These are phyloP conservation scores for Fusarium pininemorale DNA, from an alignment of 2,329 filamentous ascomycete genomes.

Conservation along the genomic window DNA sequence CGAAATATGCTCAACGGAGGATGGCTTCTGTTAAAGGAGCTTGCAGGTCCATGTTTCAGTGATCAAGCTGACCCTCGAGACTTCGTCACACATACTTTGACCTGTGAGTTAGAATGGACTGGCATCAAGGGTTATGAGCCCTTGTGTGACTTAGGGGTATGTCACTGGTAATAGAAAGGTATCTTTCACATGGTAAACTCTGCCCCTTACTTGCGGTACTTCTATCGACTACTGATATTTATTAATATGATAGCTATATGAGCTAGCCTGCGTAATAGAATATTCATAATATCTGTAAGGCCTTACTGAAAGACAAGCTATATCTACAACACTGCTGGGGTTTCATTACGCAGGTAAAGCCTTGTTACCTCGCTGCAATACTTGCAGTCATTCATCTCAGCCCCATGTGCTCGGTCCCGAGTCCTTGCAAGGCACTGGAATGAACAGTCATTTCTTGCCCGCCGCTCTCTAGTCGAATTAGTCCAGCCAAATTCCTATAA, in stretches of 20 bases:
- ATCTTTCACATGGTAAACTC: background rate
- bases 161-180: background rate
- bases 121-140: accelerated
- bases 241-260: too few relatives aligned
- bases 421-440: background rate
- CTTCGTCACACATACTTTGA: background rate
- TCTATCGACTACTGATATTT: background rate
- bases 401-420: too few relatives aligned
- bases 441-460: background rate
- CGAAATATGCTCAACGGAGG: background rate
- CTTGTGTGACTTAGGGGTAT: background rate
- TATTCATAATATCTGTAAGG: too few relatives aligned
- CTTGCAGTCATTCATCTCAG: background rate
- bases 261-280: too few relatives aligned
- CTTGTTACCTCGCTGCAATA: background rate
- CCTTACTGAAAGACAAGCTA: too few relatives aligned
- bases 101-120: background rate
- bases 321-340: background rate
- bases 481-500: background rate
- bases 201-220: background rate
- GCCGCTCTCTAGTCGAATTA: background rate
- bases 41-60: background rate
- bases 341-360: background rate
- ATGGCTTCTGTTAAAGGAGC: accelerated
- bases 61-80: background rate